phyloP scores from a whole-genome alignment of 352 stramenopile species.

The Pythium pyrilobum region DNA sequence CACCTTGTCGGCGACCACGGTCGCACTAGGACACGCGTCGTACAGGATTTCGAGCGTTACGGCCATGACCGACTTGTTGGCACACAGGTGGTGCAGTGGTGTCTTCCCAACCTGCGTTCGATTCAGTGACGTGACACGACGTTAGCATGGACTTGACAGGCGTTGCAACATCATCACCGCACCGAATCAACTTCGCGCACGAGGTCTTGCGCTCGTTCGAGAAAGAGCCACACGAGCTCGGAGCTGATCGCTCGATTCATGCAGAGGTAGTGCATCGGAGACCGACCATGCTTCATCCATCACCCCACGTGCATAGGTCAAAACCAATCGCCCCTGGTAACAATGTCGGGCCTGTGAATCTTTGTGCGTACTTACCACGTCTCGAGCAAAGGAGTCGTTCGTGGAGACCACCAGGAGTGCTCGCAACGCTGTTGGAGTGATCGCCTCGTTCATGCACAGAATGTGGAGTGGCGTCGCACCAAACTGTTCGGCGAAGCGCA shows the following conservation, averaged over 20 bases:
- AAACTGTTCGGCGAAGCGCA: conserved; percentile 24
- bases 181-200: conserved; percentile 53
- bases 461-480: conserved; percentile 53
- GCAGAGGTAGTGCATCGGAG: conserved; percentile 67
- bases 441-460: conserved; percentile 57
- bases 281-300: conserved; percentile 48
- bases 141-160: no score
- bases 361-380: conserved; percentile 49
- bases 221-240: conserved; percentile 67
- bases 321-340: no score
- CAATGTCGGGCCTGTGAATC: no score
- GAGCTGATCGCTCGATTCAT: conserved; percentile 50
- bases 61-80: conserved; percentile 40
- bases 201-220: conserved; percentile 50
- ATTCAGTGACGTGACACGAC: no score
- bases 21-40: conserved; percentile 54
- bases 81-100: conserved; percentile 58
- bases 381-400: conserved; percentile 37
- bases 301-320: no score
- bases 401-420: conserved; percentile 36
- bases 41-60: conserved; percentile 65
- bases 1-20: conserved; percentile 49
- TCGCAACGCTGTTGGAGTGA: conserved; percentile 30
- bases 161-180: neutral
- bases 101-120: conserved; percentile 43